Base-by-base conservation (phyloP, 768 basidiomycete species). In the Trametes villosa region DNA sequence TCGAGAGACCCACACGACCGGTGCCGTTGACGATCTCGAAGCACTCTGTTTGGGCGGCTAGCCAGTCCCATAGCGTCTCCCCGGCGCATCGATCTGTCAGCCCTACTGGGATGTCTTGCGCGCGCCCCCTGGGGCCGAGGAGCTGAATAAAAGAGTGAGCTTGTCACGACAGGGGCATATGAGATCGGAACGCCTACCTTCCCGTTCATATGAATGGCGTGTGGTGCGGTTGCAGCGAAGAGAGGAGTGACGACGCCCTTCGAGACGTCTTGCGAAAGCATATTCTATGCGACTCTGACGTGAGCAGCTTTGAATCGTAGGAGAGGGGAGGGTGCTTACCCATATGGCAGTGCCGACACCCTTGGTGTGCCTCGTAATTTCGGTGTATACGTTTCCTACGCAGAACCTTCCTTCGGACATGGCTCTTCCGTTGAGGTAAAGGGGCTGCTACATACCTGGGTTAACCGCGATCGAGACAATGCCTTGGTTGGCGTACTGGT, bases 381-480 rank as follows among this genome's bases (percentile, higher is more conserved):
- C 47, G 8, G 59, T 60, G n/a, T 49, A 33, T 9, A 54, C 53
- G 12, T 55, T 55, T 5, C 59, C 53, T 59, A 20, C 6, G 8
- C 12, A 12, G 9, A 9, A 62, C n/a, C n/a, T n/a, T n/a, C n/a
- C n/a, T n/a, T n/a, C n/a, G n/a, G n/a, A n/a, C n/a, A n/a, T n/a
- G n/a, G n/a, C n/a, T n/a, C n/a, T n/a, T n/a, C n/a, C n/a, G n/a
- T n/a, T n/a, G n/a, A n/a, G n/a, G n/a, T n/a, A n/a, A n/a, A n/a
- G n/a, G n/a, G n/a, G n/a, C n/a, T n/a, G n/a, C n/a, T n/a, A n/a
- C 22, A 11, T 46, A 67, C 83, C 83, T 3, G 85, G 83, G 62
- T 84, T 76, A 31, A 83, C 61, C 4, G 79, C 70, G 22, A 73
- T 75, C 6, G 79, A 79, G 0, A 85, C 71, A 51, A 86, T 77